A percentile compares a stretch with the other conserved stretches of the same genome.
phyloP scores from a whole-genome alignment of 148 eudicot genomes.

The Chenopodium berlandieri region DNA sequence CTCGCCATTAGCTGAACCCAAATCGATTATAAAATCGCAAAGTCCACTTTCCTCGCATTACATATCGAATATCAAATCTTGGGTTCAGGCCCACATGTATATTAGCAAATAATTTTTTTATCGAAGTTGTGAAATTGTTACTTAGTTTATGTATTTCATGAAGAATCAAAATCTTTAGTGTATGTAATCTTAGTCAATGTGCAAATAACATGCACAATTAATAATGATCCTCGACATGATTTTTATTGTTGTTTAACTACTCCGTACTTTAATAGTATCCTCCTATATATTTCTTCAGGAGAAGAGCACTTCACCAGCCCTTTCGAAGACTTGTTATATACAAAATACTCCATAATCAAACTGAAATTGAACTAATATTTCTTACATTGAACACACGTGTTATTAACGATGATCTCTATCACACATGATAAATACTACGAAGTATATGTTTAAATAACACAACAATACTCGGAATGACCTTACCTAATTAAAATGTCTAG shows the following conservation, averaged over 20 bases:
- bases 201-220: not conserved
- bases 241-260: not conserved
- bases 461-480: no score
- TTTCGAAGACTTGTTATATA: not conserved
- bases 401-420: no score
- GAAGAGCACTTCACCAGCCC: not conserved
- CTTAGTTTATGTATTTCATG: not conserved
- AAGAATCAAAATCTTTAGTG: not conserved
- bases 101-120: not conserved
- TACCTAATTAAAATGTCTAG: no score
- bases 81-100: not conserved
- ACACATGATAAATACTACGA: no score
- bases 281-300: not conserved
- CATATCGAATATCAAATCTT: not conserved
- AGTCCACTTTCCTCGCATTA: not conserved
- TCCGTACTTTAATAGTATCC: not conserved
- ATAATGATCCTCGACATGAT: not conserved
- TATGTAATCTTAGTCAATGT: not conserved
- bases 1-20: constrained; percentile 7
- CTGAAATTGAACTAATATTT: not conserved
- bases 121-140: not conserved
- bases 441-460: no score
- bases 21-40: not conserved
- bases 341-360: no score
- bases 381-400: no score